Evolutionary conservation across 192 early-diverging fungal genomes (phyloP).

Genomic region (Backusella parvicylindrica): DNA sequence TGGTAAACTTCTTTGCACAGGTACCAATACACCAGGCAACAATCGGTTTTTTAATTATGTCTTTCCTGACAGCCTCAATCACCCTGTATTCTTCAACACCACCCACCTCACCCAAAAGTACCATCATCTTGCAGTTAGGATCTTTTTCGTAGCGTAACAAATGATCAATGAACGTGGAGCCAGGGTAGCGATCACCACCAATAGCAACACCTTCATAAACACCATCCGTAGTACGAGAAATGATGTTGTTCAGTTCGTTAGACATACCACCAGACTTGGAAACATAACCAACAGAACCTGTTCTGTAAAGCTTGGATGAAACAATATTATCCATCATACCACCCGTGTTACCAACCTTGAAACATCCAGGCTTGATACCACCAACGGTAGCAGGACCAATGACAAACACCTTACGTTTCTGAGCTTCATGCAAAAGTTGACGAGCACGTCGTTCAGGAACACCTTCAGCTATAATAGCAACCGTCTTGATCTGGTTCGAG

Average conservation of each 20-base stretch:
- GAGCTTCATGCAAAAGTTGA: slow-evolving; percentile 83
- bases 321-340: slow-evolving; percentile 99
- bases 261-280: slow-evolving; percentile 99
- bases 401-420: slow-evolving; percentile 74
- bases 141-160: slow-evolving; percentile 93
- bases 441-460: slow-evolving; percentile 96
- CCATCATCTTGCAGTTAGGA: slow-evolving; percentile 89
- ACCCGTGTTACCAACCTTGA: slow-evolving; percentile 99
- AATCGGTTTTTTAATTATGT: slow-evolving; percentile 93
- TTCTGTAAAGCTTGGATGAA: slow-evolving; percentile 93
- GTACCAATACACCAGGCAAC: slow-evolving; percentile 99
- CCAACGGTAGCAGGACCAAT: slow-evolving; percentile 99
- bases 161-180: slow-evolving; percentile 98
- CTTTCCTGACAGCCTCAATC: slow-evolving; percentile 84
- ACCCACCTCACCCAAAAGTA: slow-evolving; percentile 96
- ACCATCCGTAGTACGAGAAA: slow-evolving; percentile 93
- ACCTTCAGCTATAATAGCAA: slow-evolving; percentile 98
- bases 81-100: slow-evolving; percentile 97
- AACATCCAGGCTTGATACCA: slow-evolving; percentile 98
- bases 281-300: slow-evolving; percentile 96
- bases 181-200: slow-evolving; percentile 98
- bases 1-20: slow-evolving; percentile 98
- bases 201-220: slow-evolving; percentile 99
- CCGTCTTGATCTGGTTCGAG: slow-evolving; percentile 81
- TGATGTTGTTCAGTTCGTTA: slow-evolving; percentile 99